These are phyloP conservation scores for Paraurostyla sp. DNA, from an alignment of 73 alveolate genomes.

Conservation along the genomic window DNA sequence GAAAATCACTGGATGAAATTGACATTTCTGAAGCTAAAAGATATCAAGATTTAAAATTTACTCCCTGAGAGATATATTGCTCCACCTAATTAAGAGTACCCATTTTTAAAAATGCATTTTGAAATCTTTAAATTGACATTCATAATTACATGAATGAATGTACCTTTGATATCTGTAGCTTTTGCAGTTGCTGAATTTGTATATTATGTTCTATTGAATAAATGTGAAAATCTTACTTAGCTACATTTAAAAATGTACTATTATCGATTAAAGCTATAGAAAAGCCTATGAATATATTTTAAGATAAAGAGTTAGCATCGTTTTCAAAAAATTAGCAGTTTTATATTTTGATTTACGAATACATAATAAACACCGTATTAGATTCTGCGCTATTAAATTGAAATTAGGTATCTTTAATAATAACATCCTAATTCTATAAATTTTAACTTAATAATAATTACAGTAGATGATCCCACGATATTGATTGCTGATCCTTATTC, in stretches of 20 bases:
- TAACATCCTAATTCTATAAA: too few relatives aligned
- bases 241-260: too few relatives aligned
- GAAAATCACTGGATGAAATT: too few relatives aligned
- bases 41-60: background rate
- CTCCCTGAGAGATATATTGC: conserved; percentile 63
- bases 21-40: too few relatives aligned
- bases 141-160: conserved; percentile 3
- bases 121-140: background rate
- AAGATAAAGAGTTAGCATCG: background rate
- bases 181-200: background rate
- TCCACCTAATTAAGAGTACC: conserved; percentile 52
- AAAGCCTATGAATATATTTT: background rate
- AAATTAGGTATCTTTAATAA: background rate
- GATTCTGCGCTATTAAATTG: background rate
- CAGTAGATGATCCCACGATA: too few relatives aligned
- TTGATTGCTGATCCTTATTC: too few relatives aligned
- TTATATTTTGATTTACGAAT: background rate
- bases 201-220: too few relatives aligned
- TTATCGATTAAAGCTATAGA: background rate
- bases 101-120: background rate
- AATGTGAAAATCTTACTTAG: too few relatives aligned
- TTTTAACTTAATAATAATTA: too few relatives aligned
- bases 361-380: background rate
- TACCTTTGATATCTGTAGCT: background rate
- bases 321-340: background rate